phyloP scores from a whole-genome alignment of 1,284 basidiomycete species.

The Coniferiporia sulphurascens region DNA sequence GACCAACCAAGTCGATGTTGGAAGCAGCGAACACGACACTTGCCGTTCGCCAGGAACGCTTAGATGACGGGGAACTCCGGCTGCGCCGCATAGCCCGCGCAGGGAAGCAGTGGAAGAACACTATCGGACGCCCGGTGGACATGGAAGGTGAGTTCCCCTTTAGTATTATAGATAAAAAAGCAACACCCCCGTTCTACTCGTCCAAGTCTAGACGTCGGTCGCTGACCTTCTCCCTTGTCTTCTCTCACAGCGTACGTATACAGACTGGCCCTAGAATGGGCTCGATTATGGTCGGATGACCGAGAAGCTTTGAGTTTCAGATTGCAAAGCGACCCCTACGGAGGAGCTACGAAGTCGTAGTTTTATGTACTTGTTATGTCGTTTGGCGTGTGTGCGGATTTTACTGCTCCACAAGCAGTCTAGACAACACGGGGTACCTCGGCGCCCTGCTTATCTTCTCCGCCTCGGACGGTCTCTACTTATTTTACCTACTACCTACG shows the following conservation, averaged over 20 bases:
- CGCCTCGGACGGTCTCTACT: neutral
- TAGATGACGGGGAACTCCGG: slow-evolving; percentile 66
- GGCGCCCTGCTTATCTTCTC: neutral
- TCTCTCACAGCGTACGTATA: slow-evolving; percentile 70
- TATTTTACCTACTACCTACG: neutral
- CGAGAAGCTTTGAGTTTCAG: slow-evolving; percentile 62
- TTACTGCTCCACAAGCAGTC: neutral
- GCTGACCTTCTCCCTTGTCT: slow-evolving; percentile 1
- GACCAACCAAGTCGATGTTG: slow-evolving; percentile 61
- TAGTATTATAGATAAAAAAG: neutral
- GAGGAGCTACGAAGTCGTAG: slow-evolving; percentile 3
- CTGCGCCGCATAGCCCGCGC: slow-evolving; percentile 79
- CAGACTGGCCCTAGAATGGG: slow-evolving; percentile 86
- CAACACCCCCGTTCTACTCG: neutral
- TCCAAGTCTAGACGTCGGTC: neutral
- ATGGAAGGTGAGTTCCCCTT: slow-evolving; percentile 71
- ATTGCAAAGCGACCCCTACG: neutral
- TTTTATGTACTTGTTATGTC: slow-evolving; percentile 18
- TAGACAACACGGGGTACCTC: neutral
- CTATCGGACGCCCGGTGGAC: slow-evolving; percentile 74
- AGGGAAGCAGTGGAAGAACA: slow-evolving; percentile 87
- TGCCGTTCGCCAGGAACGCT: slow-evolving; percentile 31
- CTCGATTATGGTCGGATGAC: slow-evolving; percentile 78
- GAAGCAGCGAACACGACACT: slow-evolving; percentile 48
- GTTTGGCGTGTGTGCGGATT: neutral